These are phyloP conservation scores for Cryphonectria radicalis DNA, from an alignment of 2,329 filamentous ascomycete species.

Conservation along the genomic window DNA sequence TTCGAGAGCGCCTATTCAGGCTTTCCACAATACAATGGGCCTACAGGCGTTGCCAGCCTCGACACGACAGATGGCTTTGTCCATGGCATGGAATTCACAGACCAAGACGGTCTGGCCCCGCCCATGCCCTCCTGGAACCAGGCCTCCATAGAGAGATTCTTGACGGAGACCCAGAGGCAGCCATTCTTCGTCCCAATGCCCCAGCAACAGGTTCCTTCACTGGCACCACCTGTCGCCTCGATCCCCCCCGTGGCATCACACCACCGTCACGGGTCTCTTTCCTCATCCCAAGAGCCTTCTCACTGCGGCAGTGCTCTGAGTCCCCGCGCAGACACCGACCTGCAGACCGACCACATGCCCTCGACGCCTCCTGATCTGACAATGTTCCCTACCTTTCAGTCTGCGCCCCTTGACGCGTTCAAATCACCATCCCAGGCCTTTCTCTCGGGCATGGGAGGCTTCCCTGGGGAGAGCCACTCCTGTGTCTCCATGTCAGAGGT, in stretches of 20 bases:
- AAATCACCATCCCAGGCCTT: constrained; percentile 35
- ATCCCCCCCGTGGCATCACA: constrained; percentile 32
- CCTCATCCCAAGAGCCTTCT: constrained; percentile 43
- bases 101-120: constrained; percentile 31
- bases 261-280: constrained; percentile 42
- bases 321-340: constrained; percentile 46
- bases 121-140: constrained; percentile 31
- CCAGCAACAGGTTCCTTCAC: constrained; percentile 24
- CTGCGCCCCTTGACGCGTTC: constrained; percentile 35
- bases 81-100: constrained; percentile 36
- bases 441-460: constrained; percentile 37
- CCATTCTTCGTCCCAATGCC: constrained; percentile 34
- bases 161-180: constrained; percentile 37
- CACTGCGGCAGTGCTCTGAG: constrained; percentile 45
- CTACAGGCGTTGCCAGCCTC: constrained; percentile 8
- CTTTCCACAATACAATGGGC: constrained; percentile 17
- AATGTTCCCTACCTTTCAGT: constrained; percentile 37
- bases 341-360: constrained; percentile 41
- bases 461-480: constrained; percentile 30
- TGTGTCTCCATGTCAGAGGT: constrained; percentile 44
- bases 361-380: constrained; percentile 44
- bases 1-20: constrained; percentile 14
- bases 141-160: constrained; percentile 36
- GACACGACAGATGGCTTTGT: constrained; percentile 1
- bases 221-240: constrained; percentile 21